Evolutionary conservation across 2,329 filamentous ascomycete species (phyloP), one percentile per base, ranked within the genome.

Genomic region (Fusarium acutatum): DNA sequence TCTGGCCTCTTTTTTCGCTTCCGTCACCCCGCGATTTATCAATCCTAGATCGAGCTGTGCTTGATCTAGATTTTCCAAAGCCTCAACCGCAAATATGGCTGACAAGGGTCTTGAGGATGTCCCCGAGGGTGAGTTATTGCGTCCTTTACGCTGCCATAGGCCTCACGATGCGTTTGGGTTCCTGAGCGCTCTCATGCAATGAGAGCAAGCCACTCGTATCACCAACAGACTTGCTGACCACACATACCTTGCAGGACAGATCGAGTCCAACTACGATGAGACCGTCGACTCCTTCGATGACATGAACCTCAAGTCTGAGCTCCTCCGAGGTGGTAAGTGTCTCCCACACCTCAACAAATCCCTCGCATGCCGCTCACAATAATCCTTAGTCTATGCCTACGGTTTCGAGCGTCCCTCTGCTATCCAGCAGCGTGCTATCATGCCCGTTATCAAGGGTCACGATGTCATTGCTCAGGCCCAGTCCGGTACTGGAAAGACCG

Each of bases 241-340:
- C 52, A 5, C 60, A 70, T 24, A 28, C 66, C 69, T 50, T 83
- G 81, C 84, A 97, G 96, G 93, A 87, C 95, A 97, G 89, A 99
- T 99, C 90, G 97, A 99, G 91, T 97, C 95, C 84, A 99, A 99
- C 94, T 99, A 98, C 89, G 96, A 99, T 91, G 95, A 98, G 91
- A 95, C 96, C 82, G 96, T 96, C 86, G 97, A 99, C 88, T 97
- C 95, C 73, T 99, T 99, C 88, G 96, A 99, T 87, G 90, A 95
- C 81, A 99, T 99, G 96, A 92, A 92, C 88, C 91, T 99, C 82
- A 97, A 97, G 91, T 84, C 94, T 77, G 96, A 99, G 90, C 93
- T 99, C 83, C 94, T 99, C 84, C 95, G 96, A 88, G 96, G 96
- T 88, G 96, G 86, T 88, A 80, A 83, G 83, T 84, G 66, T 58